These are phyloP conservation scores for Rubus idaeus DNA, from an alignment of 306 rosid species.

Conservation along the genomic window DNA sequence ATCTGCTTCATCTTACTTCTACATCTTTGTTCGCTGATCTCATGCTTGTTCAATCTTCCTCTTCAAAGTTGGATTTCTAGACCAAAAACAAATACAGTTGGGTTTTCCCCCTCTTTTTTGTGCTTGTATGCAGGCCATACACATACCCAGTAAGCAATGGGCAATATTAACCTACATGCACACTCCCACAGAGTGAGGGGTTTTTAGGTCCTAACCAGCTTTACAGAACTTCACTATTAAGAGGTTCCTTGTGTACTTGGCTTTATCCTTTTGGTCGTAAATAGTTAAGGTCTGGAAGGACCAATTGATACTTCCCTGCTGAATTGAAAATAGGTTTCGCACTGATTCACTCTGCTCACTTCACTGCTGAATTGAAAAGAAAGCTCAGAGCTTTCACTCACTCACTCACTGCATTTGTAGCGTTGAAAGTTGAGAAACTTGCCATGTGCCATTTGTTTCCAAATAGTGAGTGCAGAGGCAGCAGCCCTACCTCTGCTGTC, in stretches of 20 bases:
- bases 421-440: slow-evolving; percentile 10
- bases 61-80: neutral
- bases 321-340: neutral
- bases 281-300: slow-evolving; percentile 33
- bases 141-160: neutral
- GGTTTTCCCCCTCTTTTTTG: neutral
- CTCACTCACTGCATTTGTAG: slow-evolving; percentile 41
- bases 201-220: neutral
- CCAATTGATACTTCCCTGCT: slow-evolving; percentile 23
- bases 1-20: neutral
- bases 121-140: neutral
- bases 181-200: slow-evolving; percentile 12
- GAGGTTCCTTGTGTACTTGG: slow-evolving; percentile 31
- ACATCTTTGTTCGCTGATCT: neutral
- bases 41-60: neutral
- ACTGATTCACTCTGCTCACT: slow-evolving; percentile 39
- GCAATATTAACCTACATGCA: neutral
- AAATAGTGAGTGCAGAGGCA: slow-evolving; percentile 29
- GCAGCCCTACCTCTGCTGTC: slow-evolving; percentile 6
- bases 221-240: slow-evolving; percentile 28
- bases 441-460: slow-evolving; percentile 35
- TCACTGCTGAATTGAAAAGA: slow-evolving; percentile 47
- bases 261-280: slow-evolving; percentile 39
- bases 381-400: slow-evolving; percentile 44
- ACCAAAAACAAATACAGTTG: neutral